Evolutionary conservation across 2,329 filamentous ascomycete genomes (phyloP), one percentile per base, ranked within the genome.

Genomic region (Leptographium lundbergii): DNA sequence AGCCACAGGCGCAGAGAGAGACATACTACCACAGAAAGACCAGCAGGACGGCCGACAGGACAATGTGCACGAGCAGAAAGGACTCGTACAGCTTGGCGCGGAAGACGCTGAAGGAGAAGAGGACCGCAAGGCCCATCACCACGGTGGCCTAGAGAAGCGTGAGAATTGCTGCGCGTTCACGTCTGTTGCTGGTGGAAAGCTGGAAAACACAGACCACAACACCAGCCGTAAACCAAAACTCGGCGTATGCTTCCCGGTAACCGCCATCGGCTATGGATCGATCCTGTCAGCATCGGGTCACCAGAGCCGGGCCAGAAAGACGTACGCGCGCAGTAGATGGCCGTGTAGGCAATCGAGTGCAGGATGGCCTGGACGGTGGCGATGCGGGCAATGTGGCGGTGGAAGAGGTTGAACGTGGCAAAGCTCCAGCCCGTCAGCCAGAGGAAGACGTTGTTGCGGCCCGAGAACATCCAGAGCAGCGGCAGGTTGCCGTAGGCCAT

Each of bases 401-500:
- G 85, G 56, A 87, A 87, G 29, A 81, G 76, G 62, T 82, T 87
- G 65, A 83, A 88, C 0, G 81, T 84, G 1, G 77, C 76, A 66
- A 85, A 87, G 14, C 80, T 81, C 84, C 85, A 88, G 0, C 85
- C 84, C 0, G 86, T 88, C 0, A 83, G 66, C 81, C 81, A 86
- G 58, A 87, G 72, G 19, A 87, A 75, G 0, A 84, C 66, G 56
- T 88, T 87, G 62, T 88, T 88, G 7, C 86, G 74, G 64, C 81
- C 81, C 0, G 79, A 81, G 63, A 88, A 88, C 0, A 88, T 57
- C 56, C 60, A 60, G 6, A 62, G 13, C 19, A 61, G 45, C 14
- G 58, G 62, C 2, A 66, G 51, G 56, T 61, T 62, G 57, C 57
- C 60, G 19, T 63, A 61, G 5, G 56, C 51, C 45, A 64, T 54